These are phyloP conservation scores for Blastomyces gilchristii DNA, from an alignment of 2,329 filamentous ascomycete species.

Conservation along the genomic window DNA sequence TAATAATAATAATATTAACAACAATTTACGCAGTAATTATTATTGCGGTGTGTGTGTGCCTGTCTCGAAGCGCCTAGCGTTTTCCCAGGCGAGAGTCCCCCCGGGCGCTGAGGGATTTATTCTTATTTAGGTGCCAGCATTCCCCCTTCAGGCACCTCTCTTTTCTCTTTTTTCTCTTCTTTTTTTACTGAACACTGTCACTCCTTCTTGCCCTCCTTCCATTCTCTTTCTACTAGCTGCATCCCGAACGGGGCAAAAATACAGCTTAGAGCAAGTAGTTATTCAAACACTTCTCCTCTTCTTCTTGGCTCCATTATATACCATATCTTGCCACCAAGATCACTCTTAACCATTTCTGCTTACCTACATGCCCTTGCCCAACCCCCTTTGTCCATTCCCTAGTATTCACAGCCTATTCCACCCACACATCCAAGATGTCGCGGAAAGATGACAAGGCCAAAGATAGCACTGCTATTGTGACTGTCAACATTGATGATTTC, in stretches of 20 bases:
- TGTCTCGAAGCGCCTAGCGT: neutral
- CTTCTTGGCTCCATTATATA: too few relatives aligned
- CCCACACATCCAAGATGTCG: constrained; percentile 32
- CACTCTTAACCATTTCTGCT: too few relatives aligned
- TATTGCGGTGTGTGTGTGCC: neutral
- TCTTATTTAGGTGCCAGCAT: neutral
- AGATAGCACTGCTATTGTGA: constrained; percentile 26
- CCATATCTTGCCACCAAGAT: too few relatives aligned
- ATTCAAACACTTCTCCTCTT: too few relatives aligned
- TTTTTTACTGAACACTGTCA: too few relatives aligned
- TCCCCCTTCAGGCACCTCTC: neutral
- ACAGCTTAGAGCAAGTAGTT: too few relatives aligned
- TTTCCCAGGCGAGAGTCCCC: neutral
- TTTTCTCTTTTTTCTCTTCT: neutral
- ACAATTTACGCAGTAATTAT: too few relatives aligned
- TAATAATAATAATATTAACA: too few relatives aligned
- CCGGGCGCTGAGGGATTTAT: neutral
- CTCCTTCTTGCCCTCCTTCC: constrained; percentile 40
- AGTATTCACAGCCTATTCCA: too few relatives aligned
- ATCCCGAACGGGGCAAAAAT: too few relatives aligned
- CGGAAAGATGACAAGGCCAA: constrained; percentile 28
- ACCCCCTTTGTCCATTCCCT: too few relatives aligned
- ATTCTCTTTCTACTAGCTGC: constrained; percentile 8
- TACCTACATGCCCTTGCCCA: too few relatives aligned
- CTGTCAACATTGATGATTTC: constrained; percentile 60